Base-by-base conservation (phyloP, 2,329 filamentous ascomycete genomes). In the Botrytis tulipae region DNA sequence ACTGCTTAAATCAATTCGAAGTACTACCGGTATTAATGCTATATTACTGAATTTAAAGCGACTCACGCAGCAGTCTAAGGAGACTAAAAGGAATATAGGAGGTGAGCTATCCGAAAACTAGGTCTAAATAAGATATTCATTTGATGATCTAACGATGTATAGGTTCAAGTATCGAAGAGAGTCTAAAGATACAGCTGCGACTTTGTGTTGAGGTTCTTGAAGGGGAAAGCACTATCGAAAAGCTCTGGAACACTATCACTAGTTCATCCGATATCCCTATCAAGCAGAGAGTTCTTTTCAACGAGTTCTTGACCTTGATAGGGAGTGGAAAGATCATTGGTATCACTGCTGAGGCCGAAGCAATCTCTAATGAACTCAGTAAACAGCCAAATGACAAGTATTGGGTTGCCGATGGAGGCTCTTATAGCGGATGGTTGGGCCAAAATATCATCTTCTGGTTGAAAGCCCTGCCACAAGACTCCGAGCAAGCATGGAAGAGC, bases 11-110 rank as follows among this genome's bases (percentile, higher is more conserved):
- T 93, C 90, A 79, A 83, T 99, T 8, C 87, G 86, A 73, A 97
- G 90, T 79, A 85, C 96, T 25, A 87, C 91, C 3, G 95, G 94
- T 0, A 82, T 97, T 46, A 95, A 94, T 75, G 92, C 93, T n/a
- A 80, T 95, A 42, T 81, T 94, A 16, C 86, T 90, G n/a, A 89
- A 91, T 71, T 83, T 97, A 44, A 90, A 88, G 74, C 85, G 87
- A 32, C 83, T 93, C 29, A 86, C 91, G 12, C 84, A 86, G 66
- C 85, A 88, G 75, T 83, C 83, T 20, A 87, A 84, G 70, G 78
- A 77, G 44, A 72, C 40, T n/a, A 80, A 78, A 44, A 79, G 79
- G 61, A 67, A 69, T 70, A 48, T 76, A 75, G 60, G 78, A 77
- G 71, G 71, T 61, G 25, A 69, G 62, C 51, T 25, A 37, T 20